Percentiles rank a stretch among this genome's conserved stretches.
phyloP scores from a whole-genome alignment of 306 rosid genomes.

The Begonia masoniana region DNA sequence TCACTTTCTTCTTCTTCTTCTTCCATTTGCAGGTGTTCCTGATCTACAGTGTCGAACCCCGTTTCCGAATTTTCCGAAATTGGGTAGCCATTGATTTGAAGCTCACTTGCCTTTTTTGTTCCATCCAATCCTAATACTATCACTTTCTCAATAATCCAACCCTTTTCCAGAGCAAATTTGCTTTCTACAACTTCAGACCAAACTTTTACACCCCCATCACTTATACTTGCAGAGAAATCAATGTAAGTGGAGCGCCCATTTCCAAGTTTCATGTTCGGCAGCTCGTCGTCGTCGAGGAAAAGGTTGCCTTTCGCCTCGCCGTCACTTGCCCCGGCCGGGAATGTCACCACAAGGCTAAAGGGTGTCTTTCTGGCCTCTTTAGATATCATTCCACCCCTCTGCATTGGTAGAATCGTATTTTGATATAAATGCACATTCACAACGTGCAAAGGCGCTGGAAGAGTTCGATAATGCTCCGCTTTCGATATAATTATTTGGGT shows the following conservation, averaged over 20 bases:
- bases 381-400: conserved; percentile 70
- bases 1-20: conserved; percentile 28
- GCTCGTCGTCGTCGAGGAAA: conserved; percentile 67
- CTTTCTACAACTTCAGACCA: conserved; percentile 89
- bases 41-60: conserved; percentile 31
- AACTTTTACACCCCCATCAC: conserved; percentile 50
- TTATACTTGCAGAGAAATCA: conserved; percentile 46
- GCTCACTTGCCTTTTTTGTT: conserved; percentile 27
- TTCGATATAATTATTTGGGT: conserved; percentile 37
- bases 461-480: conserved; percentile 44
- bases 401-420: conserved; percentile 78
- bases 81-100: conserved; percentile 49
- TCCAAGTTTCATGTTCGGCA: conserved; percentile 70
- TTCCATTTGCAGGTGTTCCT: conserved; percentile 15
- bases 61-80: conserved; percentile 16
- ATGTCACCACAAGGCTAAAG: conserved; percentile 47
- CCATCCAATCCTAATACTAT: conserved; percentile 59
- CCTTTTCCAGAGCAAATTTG: conserved; percentile 63
- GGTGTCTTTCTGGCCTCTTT: conserved; percentile 83
- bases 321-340: conserved; percentile 52
- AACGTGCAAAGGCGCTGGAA: conserved; percentile 68
- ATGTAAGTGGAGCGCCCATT: conserved; percentile 59
- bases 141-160: conserved; percentile 55
- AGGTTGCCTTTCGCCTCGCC: conserved; percentile 75
- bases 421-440: conserved; percentile 90